A percentile compares a stretch with the other conserved stretches of the same genome.
Evolutionary conservation across 2,329 filamentous ascomycete genomes (phyloP).

Genomic region (Tolypocladium pustulatum): DNA sequence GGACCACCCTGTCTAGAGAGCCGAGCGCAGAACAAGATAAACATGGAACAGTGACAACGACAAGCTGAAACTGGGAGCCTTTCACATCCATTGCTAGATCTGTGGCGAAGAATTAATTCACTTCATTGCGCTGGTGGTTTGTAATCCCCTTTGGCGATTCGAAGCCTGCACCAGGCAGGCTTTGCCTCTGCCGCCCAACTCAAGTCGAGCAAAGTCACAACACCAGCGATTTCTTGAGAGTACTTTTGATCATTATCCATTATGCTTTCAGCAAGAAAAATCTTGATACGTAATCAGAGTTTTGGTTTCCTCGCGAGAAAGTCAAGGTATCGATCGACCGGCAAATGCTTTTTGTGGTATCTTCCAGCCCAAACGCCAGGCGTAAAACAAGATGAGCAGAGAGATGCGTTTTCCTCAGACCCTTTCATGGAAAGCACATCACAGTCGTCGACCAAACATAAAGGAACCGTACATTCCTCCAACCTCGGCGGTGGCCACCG

Average conservation of each 20-base stretch:
- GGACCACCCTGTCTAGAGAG: background rate
- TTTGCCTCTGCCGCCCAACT: background rate
- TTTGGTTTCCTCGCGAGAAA: background rate
- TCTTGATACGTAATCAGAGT: background rate
- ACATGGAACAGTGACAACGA: background rate
- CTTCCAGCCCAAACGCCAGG: constrained; percentile 6
- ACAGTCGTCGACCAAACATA: constrained; percentile 52
- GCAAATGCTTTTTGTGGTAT: constrained; percentile 6
- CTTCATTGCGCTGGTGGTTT: background rate
- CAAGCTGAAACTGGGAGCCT: no score
- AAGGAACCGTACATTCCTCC: constrained; percentile 82
- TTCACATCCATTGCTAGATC: background rate
- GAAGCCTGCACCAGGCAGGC: background rate
- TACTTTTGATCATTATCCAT: background rate
- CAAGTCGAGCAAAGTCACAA: background rate
- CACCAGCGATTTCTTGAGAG: no score
- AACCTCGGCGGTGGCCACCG: constrained; percentile 83
- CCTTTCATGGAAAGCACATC: constrained; percentile 10
- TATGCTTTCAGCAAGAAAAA: background rate
- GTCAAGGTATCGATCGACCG: background rate
- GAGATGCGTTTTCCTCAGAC: constrained; percentile 8
- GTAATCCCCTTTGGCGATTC: no score
- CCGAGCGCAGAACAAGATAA: background rate
- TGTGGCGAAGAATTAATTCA: background rate
- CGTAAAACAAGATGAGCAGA: constrained; percentile 3